phyloP scores from a whole-genome alignment of 352 stramenopile genomes.

The Globisporangium barbulae region DNA sequence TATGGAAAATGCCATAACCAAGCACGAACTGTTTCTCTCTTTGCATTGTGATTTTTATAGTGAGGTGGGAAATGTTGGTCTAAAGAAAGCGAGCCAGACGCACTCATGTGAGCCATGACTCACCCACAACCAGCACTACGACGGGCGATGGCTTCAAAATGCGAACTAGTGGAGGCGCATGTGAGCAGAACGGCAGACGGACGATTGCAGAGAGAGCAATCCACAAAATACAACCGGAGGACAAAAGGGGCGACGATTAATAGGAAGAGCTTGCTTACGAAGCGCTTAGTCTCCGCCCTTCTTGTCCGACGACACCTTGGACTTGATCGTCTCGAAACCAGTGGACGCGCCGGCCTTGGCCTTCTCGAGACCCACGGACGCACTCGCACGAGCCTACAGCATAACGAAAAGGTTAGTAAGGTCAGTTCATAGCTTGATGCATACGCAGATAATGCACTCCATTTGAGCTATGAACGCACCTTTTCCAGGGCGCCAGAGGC shows the following conservation, averaged over 20 bases:
- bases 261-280: neutral
- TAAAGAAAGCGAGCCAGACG: too few relatives aligned
- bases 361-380: conserved; percentile 67
- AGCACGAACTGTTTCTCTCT: neutral
- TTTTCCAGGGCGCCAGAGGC: conserved; percentile 70
- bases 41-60: too few relatives aligned
- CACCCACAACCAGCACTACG: neutral
- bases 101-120: too few relatives aligned
- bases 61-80: too few relatives aligned
- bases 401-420: neutral
- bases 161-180: neutral
- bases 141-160: neutral
- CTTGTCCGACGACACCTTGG: conserved; percentile 59
- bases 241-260: conserved; percentile 4
- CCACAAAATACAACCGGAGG: conserved; percentile 8
- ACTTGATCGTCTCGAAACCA: conserved; percentile 75
- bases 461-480: conserved; percentile 21
- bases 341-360: conserved; percentile 71
- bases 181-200: neutral
- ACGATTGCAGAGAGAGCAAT: neutral
- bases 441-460: too few relatives aligned
- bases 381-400: conserved; percentile 51
- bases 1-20: too few relatives aligned
- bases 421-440: neutral
- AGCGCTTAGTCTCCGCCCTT: conserved; percentile 40